phyloP scores from a whole-genome alignment of 2,329 filamentous ascomycete genomes.

The Fusarium brachygibbosum region DNA sequence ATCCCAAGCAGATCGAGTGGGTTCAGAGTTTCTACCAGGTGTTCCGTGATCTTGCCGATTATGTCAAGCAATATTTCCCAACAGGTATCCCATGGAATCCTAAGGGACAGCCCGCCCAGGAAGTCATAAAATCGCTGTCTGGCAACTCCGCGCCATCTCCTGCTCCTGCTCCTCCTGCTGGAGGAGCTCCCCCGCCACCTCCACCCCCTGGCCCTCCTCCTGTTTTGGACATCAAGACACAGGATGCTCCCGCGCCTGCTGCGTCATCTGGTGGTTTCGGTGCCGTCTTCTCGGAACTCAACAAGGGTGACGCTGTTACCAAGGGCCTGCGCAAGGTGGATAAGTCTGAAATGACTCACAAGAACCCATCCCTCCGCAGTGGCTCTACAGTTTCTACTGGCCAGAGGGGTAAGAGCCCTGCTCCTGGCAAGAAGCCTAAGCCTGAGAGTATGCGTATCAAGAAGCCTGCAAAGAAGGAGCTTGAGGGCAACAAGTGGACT shows the following conservation, averaged over 20 bases:
- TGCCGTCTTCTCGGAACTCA: conserved; percentile 92
- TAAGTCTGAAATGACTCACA: conserved; percentile 96
- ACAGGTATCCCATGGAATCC: conserved; percentile 90
- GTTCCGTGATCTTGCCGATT: conserved; percentile 85
- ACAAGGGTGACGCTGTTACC: conserved; percentile 90
- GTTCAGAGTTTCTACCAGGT: conserved; percentile 93
- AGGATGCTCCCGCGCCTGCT: conserved; percentile 44
- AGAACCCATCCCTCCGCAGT: conserved; percentile 89
- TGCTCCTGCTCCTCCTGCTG: conserved; percentile 66
- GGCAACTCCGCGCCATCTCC: conserved; percentile 55
- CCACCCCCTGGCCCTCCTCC: conserved; percentile 77
- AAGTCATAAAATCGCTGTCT: conserved; percentile 71
- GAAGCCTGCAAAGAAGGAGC: conserved; percentile 82
- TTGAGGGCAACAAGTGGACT: conserved; percentile 93
- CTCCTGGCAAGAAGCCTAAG: conserved; percentile 88
- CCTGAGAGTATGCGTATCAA: conserved; percentile 87
- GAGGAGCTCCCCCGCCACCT: conserved; percentile 61
- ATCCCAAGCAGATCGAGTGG: conserved; percentile 86
- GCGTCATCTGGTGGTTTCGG: conserved; percentile 78
- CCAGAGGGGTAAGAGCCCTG: conserved; percentile 82
- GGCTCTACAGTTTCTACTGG: conserved; percentile 76
- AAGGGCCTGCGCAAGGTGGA: conserved; percentile 93
- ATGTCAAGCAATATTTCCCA: conserved; percentile 85
- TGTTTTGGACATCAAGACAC: conserved; percentile 70
- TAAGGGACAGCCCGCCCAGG: conserved; percentile 77